Evolutionary conservation across 1,139 yeast species (phyloP).

Genomic region (Candida tropicalis): DNA sequence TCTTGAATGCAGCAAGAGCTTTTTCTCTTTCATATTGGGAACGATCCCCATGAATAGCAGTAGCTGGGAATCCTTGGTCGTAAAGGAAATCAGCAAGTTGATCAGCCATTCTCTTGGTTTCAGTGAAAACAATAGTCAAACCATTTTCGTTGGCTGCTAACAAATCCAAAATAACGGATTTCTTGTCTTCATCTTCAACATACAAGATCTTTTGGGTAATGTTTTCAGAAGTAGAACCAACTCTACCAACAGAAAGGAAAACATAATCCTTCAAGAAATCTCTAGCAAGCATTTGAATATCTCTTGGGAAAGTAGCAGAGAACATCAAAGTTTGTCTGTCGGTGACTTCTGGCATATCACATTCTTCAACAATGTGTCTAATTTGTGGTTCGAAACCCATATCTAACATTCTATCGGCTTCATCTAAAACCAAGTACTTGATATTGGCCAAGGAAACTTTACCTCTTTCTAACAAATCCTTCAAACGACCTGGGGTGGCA

Average conservation of each 20-base stretch:
- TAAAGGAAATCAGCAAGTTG: slow-evolving; percentile 89
- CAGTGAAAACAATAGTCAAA: slow-evolving; percentile 92
- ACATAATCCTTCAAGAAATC: slow-evolving; percentile 95
- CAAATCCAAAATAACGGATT: slow-evolving; percentile 86
- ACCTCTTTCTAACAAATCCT: slow-evolving; percentile 94
- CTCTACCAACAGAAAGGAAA: slow-evolving; percentile 96
- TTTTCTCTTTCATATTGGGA: slow-evolving; percentile 97
- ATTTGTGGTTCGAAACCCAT: slow-evolving; percentile 99
- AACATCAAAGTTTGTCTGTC: slow-evolving; percentile 97
- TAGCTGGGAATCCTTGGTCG: slow-evolving; percentile 90
- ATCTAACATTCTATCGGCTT: slow-evolving; percentile 99
- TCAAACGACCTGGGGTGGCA: slow-evolving; percentile 99
- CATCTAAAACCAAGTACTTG: slow-evolving; percentile 93
- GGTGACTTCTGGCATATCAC: slow-evolving; percentile 92
- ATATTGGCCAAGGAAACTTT: slow-evolving; percentile 85
- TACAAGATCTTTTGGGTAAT: slow-evolving; percentile 91
- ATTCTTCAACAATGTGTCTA: slow-evolving; percentile 95
- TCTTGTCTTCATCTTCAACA: slow-evolving; percentile 95
- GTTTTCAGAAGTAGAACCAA: slow-evolving; percentile 96
- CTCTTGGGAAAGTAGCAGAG: slow-evolving; percentile 98
- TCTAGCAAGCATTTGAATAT: slow-evolving; percentile 94
- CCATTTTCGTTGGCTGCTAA: slow-evolving; percentile 78
- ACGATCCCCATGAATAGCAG: slow-evolving; percentile 99
- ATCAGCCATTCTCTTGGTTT: slow-evolving; percentile 99
- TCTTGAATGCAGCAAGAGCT: slow-evolving; percentile 86